phyloP scores from a whole-genome alignment of 768 basidiomycete genomes.

The Hemileccinum impolitum region DNA sequence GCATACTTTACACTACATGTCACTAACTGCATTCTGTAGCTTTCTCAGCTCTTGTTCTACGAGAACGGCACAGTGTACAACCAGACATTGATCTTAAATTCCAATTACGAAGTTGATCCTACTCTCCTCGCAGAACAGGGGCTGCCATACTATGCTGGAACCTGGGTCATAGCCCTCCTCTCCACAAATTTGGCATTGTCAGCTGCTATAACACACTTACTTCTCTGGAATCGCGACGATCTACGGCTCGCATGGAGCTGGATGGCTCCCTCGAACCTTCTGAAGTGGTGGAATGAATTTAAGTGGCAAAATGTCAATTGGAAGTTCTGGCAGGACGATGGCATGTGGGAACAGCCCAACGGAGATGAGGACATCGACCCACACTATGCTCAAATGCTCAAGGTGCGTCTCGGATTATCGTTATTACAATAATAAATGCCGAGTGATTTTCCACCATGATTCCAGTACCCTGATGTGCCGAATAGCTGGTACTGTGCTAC shows the following conservation, averaged over 20 bases:
- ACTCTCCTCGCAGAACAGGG: conserved; percentile 44
- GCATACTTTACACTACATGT: background rate
- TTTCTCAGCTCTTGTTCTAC: conserved; percentile 49
- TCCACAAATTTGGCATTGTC: conserved; percentile 29
- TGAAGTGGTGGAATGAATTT: conserved; percentile 21
- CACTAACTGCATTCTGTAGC: conserved; percentile 18
- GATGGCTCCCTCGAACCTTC: conserved; percentile 33
- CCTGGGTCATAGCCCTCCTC: conserved; percentile 22
- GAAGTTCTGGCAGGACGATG: conserved; percentile 33
- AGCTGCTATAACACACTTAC: conserved; percentile 48
- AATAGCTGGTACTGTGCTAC: conserved; percentile 33
- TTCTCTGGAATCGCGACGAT: conserved; percentile 53
- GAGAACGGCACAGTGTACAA: conserved; percentile 51
- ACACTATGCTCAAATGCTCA: conserved; percentile 51
- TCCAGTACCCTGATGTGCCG: conserved; percentile 33
- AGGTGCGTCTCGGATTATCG: conserved; percentile 23
- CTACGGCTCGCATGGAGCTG: conserved; percentile 46
- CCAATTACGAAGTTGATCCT: conserved; percentile 48
- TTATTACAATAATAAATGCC: conserved; percentile 9
- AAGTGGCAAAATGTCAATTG: conserved; percentile 34
- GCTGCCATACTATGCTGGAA: conserved; percentile 29
- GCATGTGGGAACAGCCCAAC: conserved; percentile 24
- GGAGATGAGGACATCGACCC: conserved; percentile 46
- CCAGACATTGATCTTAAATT: conserved; percentile 50
- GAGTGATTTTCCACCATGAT: background rate